Base-by-base conservation (phyloP, 371 early-diverging fungal species). In the Phascolomyces articulosus region DNA sequence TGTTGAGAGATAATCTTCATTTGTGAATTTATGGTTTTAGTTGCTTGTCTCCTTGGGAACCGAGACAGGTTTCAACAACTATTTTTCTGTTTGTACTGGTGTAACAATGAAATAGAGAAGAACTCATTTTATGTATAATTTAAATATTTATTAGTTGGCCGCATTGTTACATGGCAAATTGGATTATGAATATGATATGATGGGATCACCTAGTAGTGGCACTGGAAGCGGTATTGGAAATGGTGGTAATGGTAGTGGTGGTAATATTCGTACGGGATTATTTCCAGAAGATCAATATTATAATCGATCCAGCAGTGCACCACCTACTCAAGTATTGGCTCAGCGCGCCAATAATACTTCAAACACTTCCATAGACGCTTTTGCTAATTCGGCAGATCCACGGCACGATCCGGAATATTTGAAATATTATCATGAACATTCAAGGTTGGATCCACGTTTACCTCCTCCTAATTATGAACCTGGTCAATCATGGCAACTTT, bases 151-250 rank as follows among this genome's bases (percentile, higher is more conserved):
- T 34, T 34, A 64, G 80, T 62, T 79, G 54, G 80, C 80, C 53
- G 80, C 80, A 16, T 69, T 79, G 41, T 68, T 79, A 29, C 77
- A 77, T 55, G 80, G 75, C 24, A 75, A 79, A 55, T 40, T 76
- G 38, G 79, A 79, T 40, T 76, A 79, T 60, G 51, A 51, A n/a
- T 51, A 51, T 24, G 75, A 78, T 66, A 55, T 72, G 28, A 73
- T 73, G 67, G 51, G 51, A 51, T 51, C 51, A 24, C 51, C 51
- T 1, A 51, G 23, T n/a, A 24, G 51, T n/a, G 7, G 3, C n/a
- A n/a, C n/a, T n/a, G n/a, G n/a, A n/a, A n/a, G n/a, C n/a, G n/a
- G n/a, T n/a, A n/a, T n/a, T 44, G 44, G 18, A 44, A 51, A 49
- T 34, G 40, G 56, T 64, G 9, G 51, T 38, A 47, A 27, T 20